Base-by-base conservation (phyloP, 768 basidiomycete species). In the Serendipita sp. region DNA sequence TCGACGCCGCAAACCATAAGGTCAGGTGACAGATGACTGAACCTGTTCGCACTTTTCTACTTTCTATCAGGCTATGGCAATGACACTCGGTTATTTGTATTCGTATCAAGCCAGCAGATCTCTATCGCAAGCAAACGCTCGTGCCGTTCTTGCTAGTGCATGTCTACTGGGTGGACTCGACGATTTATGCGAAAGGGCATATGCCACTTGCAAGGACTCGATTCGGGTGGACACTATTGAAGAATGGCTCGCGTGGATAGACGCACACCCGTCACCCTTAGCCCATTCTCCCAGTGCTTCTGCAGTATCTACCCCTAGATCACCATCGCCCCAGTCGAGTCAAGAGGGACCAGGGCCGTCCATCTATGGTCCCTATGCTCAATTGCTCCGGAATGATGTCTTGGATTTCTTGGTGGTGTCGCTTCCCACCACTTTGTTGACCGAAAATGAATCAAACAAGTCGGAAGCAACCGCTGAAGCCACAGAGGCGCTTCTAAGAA, bases 81-180 rank as follows among this genome's bases (percentile, higher is more conserved):
- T 67, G 87, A 88, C 88, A 60, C 78, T 91, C 65, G 88, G 87
- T 62, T 88, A 87, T 74, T 81, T 87, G 58, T 88, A 88, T 73
- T 91, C 87, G 60, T 80, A 83, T 65, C 76, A 83, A 66, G 86
- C 87, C 60, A 74, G 88, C 68, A 80, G 76, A 70, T 74, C 83
- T 66, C 79, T 94, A 68, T 81, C 80, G 69, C 80, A 87, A 62
- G 80, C 84, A 70, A 93, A 93, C 74, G 87, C 90, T 64, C 84
- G 90, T 71, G 85, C 83, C 18, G 87, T 91, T 44, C 83, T 95
- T 60, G 88, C 91, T 52, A 87, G 90, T 50, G 87, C 86, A 13
- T 89, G 85, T 73, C 77, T 91, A 37, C 81, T 93, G 50, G 89
- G 88, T 62, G 90, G 88, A 48, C 87, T 93, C 87, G 83, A 91